phyloP scores from a whole-genome alignment of 495 filamentous ascomycete species.

The Talaromyces adpressus region DNA sequence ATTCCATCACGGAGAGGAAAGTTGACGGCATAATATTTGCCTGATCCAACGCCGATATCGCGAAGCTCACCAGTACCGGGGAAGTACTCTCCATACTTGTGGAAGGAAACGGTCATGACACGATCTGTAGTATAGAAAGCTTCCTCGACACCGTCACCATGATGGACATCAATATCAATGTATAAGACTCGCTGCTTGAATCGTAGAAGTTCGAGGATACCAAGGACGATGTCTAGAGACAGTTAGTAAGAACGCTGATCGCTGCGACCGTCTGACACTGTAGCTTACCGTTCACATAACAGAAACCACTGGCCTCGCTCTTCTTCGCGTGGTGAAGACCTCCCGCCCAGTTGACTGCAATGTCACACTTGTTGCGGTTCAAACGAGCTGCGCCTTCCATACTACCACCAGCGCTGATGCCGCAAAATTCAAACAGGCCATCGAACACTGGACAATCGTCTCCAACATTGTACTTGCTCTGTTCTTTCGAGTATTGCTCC shows the following conservation, averaged over 20 bases:
- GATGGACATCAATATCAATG: slow-evolving; percentile 97
- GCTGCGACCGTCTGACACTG: neutral
- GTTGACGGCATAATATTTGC: slow-evolving; percentile 94
- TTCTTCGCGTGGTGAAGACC: slow-evolving; percentile 97
- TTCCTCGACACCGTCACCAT: slow-evolving; percentile 96
- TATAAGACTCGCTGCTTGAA: slow-evolving; percentile 92
- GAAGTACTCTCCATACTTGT: slow-evolving; percentile 99
- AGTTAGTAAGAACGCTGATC: slow-evolving; percentile 6
- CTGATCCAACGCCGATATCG: slow-evolving; percentile 86
- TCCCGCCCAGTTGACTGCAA: slow-evolving; percentile 96
- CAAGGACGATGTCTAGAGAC: slow-evolving; percentile 81
- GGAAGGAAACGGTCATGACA: slow-evolving; percentile 97
- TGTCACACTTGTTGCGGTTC: slow-evolving; percentile 91
- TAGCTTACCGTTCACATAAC: slow-evolving; percentile 86
- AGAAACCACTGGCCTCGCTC: slow-evolving; percentile 94
- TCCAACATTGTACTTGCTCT: slow-evolving; percentile 94
- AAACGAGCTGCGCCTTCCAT: slow-evolving; percentile 94
- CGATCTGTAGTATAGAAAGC: slow-evolving; percentile 97
- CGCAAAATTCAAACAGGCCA: slow-evolving; percentile 96
- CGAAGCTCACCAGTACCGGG: slow-evolving; percentile 94
- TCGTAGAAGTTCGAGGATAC: slow-evolving; percentile 90
- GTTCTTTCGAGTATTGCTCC: slow-evolving; percentile 87
- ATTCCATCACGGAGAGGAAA: slow-evolving; percentile 96
- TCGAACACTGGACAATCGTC: slow-evolving; percentile 98
- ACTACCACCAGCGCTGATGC: slow-evolving; percentile 92